Percentiles rank a stretch among this genome's conserved stretches.
Conservation (phyloP, 371 early-diverging fungal species). For the Mucor mucedo region DNA sequence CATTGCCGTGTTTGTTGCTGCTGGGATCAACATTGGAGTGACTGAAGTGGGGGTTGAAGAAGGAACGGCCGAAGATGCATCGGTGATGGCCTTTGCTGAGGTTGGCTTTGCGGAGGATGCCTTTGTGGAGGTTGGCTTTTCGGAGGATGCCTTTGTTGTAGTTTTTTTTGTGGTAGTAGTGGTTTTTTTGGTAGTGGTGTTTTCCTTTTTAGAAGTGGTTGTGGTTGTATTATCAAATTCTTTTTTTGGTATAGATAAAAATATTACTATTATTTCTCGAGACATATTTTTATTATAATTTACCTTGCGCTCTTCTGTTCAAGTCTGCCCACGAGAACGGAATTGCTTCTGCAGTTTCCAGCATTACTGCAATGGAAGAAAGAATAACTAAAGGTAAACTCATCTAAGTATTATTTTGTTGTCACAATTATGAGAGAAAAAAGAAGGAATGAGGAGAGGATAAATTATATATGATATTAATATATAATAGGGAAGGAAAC, state of each 20-base stretch:
- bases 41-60: conserved; percentile 6
- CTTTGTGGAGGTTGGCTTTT: neutral
- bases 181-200: neutral
- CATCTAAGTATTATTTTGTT: conserved; percentile 4
- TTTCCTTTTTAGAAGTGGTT: conserved; percentile 5
- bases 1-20: neutral
- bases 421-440: neutral
- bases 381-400: conserved; percentile 21
- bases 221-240: neutral
- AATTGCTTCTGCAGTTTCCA: conserved; percentile 17
- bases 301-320: conserved; percentile 25
- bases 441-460: neutral
- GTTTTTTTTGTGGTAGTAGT: conserved; percentile 5
- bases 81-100: neutral
- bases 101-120: neutral
- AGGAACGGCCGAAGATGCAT: conserved; percentile 1
- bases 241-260: neutral
- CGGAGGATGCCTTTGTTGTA: neutral
- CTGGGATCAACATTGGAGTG: neutral
- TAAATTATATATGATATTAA: conserved; percentile 1
- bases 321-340: conserved; percentile 14
- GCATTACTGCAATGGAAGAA: conserved; percentile 18
- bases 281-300: neutral
- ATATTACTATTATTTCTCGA: neutral
- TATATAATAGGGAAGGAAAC: conserved; percentile 11